Percentiles rank a stretch among this genome's conserved stretches.
Evolutionary conservation across 2,329 filamentous ascomycete species (phyloP).

Genomic region (Pseudogymnoascus sp.): DNA sequence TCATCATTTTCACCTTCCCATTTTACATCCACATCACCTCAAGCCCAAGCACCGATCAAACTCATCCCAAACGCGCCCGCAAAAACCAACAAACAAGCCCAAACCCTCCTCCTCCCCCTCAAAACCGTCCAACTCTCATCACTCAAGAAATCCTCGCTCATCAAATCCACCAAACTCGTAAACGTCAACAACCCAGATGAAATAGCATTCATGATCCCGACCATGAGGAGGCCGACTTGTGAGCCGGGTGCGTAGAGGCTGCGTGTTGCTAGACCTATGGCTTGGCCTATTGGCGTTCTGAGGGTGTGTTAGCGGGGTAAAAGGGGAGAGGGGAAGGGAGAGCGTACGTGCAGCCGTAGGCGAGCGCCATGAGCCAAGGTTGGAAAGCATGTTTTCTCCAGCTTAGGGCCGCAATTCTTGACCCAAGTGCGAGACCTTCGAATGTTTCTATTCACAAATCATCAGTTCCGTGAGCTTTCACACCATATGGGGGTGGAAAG

Average conservation of each 20-base stretch:
- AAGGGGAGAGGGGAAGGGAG: not conserved
- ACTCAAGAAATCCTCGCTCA: conserved; percentile 71
- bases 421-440: conserved; percentile 58
- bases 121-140: conserved; percentile 59
- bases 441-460: conserved; percentile 24
- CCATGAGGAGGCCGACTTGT: conserved; percentile 65
- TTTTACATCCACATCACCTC: conserved; percentile 9
- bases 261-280: conserved; percentile 66
- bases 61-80: conserved; percentile 55
- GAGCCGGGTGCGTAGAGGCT: conserved; percentile 69
- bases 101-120: conserved; percentile 46
- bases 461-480: conserved; percentile 18
- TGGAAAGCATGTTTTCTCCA: not conserved
- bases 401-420: conserved; percentile 51
- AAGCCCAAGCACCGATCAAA: conserved; percentile 58
- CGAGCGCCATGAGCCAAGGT: conserved; percentile 12
- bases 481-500: conserved; percentile 46
- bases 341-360: conserved; percentile 3
- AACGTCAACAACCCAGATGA: conserved; percentile 70
- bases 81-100: conserved; percentile 54
- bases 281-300: conserved; percentile 71
- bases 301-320: not conserved
- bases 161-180: conserved; percentile 68
- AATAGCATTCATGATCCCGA: conserved; percentile 80
- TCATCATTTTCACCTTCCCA: no score